Percentiles rank a stretch among this genome's conserved stretches.
These are phyloP conservation scores for Geum urbanum DNA, from an alignment of 306 rosid species.

Conservation along the genomic window DNA sequence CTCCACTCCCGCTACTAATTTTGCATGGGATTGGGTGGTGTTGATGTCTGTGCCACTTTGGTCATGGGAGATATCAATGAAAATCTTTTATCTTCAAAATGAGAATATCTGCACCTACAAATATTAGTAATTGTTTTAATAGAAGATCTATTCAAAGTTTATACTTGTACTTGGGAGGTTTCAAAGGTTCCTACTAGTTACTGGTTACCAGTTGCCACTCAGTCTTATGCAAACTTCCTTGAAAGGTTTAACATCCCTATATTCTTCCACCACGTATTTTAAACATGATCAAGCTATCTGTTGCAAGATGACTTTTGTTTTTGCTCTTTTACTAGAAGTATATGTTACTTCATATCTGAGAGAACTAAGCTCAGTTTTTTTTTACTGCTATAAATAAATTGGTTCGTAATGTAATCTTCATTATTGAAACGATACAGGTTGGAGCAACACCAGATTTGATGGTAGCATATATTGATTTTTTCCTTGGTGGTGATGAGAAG, in stretches of 20 bases:
- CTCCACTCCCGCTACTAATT: no score
- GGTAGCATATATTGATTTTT: slow-evolving; percentile 95
- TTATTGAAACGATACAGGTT: slow-evolving; percentile 59
- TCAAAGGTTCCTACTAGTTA: neutral
- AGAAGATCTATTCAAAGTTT: neutral
- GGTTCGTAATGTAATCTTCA: slow-evolving; percentile 18
- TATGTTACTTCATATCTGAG: neutral
- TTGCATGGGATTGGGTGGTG: no score
- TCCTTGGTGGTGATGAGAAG: slow-evolving; percentile 98
- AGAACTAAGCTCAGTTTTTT: neutral
- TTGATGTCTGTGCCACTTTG: no score
- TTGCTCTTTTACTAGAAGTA: neutral
- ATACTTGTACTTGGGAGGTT: slow-evolving; percentile 3
- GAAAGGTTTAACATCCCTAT: neutral
- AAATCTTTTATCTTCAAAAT: no score
- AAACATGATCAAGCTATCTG: neutral
- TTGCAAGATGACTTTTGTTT: neutral
- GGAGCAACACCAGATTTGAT: slow-evolving; percentile 92
- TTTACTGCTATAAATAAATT: slow-evolving; percentile 9
- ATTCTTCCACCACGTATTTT: neutral
- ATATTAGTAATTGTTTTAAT: no score
- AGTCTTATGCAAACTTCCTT: neutral
- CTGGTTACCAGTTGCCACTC: neutral
- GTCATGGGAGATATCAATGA: no score
- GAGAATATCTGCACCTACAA: no score